Evolutionary conservation across 2,329 filamentous ascomycete species (phyloP).

Genomic region (Rhexocercosporidium sp.): DNA sequence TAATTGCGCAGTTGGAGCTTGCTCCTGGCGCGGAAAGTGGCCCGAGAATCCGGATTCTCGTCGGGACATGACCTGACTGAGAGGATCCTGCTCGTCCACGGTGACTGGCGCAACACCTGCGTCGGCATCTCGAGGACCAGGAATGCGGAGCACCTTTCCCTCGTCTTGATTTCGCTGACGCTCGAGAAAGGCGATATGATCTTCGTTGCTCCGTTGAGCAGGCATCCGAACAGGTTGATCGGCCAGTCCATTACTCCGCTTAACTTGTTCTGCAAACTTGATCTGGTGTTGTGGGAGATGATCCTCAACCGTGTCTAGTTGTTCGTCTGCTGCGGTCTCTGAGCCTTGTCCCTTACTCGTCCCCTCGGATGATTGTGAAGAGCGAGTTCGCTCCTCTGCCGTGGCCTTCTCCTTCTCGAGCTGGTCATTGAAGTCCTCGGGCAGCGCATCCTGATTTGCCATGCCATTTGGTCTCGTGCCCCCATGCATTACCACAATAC

Average conservation of each 20-base stretch:
- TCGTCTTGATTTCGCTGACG: constrained; percentile 78
- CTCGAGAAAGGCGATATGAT: constrained; percentile 88
- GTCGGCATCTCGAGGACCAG: constrained; percentile 89
- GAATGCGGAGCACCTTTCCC: constrained; percentile 81
- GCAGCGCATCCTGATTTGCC: constrained; percentile 64
- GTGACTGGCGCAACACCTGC: constrained; percentile 74
- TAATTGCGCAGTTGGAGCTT: constrained; percentile 13
- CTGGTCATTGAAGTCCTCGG: constrained; percentile 23
- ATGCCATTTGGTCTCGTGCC: constrained; percentile 56
- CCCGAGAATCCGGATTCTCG: constrained; percentile 27
- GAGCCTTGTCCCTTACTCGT: constrained; percentile 26
- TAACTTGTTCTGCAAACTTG: constrained; percentile 72
- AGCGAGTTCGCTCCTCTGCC: constrained; percentile 27
- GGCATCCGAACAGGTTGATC: constrained; percentile 55
- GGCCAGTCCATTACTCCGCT: constrained; percentile 60
- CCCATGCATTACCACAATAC: constrained; percentile 69
- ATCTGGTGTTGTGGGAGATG: constrained; percentile 45
- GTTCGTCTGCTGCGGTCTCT: constrained; percentile 21
- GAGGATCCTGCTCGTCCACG: constrained; percentile 47
- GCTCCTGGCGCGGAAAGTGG: constrained; percentile 7
- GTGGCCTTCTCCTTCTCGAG: constrained; percentile 26
- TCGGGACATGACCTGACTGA: constrained; percentile 28
- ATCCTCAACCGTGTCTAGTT: constrained; percentile 12
- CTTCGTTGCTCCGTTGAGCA: constrained; percentile 63
- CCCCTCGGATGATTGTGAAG: constrained; percentile 21